phyloP scores from a whole-genome alignment of 106 monocot species.

The Triglochin maritima region DNA sequence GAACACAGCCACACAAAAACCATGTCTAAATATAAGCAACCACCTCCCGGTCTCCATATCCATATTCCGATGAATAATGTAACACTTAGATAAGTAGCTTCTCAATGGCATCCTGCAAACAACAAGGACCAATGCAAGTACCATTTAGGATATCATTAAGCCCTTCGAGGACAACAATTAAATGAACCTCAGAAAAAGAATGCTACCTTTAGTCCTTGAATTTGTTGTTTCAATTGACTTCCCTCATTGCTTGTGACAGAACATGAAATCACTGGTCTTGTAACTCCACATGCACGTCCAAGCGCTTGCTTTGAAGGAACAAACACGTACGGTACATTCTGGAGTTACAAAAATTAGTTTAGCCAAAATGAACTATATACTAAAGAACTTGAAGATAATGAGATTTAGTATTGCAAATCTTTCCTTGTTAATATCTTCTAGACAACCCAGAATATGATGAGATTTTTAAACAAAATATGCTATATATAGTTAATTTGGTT shows the following conservation, averaged over 20 bases:
- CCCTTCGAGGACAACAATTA: not conserved
- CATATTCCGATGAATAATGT: no score
- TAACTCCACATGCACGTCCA: conserved; percentile 77
- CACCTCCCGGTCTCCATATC: no score
- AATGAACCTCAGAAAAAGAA: not conserved
- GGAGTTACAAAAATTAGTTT: not conserved
- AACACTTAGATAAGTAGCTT: conserved; percentile 51
- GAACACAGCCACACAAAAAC: no score
- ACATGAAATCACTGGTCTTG: conserved; percentile 70
- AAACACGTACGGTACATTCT: conserved; percentile 87
- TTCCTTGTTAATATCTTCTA: no score
- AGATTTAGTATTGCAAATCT: no score
- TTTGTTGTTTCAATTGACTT: conserved; percentile 69
- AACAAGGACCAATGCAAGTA: not conserved
- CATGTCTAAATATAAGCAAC: no score
- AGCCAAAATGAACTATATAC: no score
- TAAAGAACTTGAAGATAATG: no score
- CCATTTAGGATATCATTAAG: not conserved
- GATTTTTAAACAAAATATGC: no score
- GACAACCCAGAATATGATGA: no score
- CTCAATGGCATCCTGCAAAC: conserved; percentile 66
- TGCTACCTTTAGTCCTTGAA: conserved; percentile 58
- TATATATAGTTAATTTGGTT: no score
- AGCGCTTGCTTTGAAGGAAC: conserved; percentile 81
- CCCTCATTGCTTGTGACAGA: conserved; percentile 83